A percentile compares a stretch with the other conserved stretches of the same genome.
These are phyloP conservation scores for Paxillus ammoniavirescens DNA, from an alignment of 768 basidiomycete species.

Conservation along the genomic window DNA sequence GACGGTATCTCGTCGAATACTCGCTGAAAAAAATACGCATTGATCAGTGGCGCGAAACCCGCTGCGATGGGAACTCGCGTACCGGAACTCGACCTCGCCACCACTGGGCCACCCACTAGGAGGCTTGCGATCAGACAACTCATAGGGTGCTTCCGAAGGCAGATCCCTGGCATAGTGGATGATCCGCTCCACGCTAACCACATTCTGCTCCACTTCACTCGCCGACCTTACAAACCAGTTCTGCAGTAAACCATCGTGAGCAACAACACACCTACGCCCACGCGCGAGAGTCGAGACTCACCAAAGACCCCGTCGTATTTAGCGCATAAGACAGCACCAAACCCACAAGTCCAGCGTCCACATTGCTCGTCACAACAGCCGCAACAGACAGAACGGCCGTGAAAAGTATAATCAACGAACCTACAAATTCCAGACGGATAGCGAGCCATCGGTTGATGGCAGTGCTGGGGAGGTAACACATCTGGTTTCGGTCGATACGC, in stretches of 20 bases:
- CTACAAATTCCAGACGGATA: constrained; percentile 80
- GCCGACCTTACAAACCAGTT: constrained; percentile 83
- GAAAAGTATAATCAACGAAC: constrained; percentile 73
- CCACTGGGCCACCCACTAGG: constrained; percentile 63
- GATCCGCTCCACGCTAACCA: constrained; percentile 87
- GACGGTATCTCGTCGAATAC: constrained; percentile 74
- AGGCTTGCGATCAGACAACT: constrained; percentile 59
- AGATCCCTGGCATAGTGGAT: constrained; percentile 73
- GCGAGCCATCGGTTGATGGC: constrained; percentile 84
- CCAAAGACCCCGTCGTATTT: constrained; percentile 79
- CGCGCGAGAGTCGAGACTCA: constrained; percentile 32
- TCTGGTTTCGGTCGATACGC: constrained; percentile 83
- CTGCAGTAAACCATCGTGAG: constrained; percentile 33
- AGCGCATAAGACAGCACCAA: constrained; percentile 83
- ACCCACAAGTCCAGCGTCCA: constrained; percentile 88
- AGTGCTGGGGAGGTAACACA: constrained; percentile 71
- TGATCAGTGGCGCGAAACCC: background rate
- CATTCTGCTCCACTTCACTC: constrained; percentile 88
- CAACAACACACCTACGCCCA: background rate
- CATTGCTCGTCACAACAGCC: constrained; percentile 70
- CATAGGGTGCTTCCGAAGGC: constrained; percentile 67
- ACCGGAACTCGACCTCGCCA: constrained; percentile 76
- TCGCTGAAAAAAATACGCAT: constrained; percentile 20
- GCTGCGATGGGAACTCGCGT: constrained; percentile 22
- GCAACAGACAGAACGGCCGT: constrained; percentile 65